A percentile compares a stretch with the other conserved stretches of the same genome.
phyloP scores from a whole-genome alignment of 768 basidiomycete genomes.

The Podaxis sp. region DNA sequence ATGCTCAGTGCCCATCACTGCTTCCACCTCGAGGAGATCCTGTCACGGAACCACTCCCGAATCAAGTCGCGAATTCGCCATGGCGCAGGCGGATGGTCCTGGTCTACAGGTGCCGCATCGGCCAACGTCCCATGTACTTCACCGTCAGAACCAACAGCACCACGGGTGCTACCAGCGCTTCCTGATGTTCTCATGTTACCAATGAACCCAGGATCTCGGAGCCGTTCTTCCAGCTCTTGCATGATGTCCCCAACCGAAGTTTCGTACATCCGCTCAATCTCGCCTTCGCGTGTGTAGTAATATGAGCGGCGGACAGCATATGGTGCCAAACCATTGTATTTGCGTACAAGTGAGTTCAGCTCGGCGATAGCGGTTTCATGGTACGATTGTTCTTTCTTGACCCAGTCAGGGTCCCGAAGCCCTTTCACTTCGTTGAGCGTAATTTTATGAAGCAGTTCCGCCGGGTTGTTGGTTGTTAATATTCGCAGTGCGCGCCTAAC shows the following conservation, averaged over 20 bases:
- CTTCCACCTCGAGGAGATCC: conserved; percentile 15
- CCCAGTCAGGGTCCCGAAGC: conserved; percentile 70
- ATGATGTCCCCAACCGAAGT: conserved; percentile 53
- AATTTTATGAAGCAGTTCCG: conserved; percentile 34
- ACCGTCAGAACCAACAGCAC: conserved; percentile 10
- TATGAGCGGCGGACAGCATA: conserved; percentile 65
- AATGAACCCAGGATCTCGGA: conserved; percentile 28
- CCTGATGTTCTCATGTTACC: conserved; percentile 10
- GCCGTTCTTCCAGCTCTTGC: conserved; percentile 20
- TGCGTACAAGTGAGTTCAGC: conserved; percentile 71
- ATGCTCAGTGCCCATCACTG: neutral
- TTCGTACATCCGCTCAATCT: conserved; percentile 55
- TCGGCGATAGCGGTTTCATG: conserved; percentile 69
- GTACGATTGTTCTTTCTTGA: conserved; percentile 60
- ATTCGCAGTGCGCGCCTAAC: conserved; percentile 70
- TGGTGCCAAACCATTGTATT: conserved; percentile 80
- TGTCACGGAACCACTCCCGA: conserved; percentile 22
- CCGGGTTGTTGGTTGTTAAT: conserved; percentile 45
- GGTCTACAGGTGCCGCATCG: neutral
- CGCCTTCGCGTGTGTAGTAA: conserved; percentile 53
- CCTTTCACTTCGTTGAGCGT: conserved; percentile 34
- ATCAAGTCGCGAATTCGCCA: conserved; percentile 27
- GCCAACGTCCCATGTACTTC: neutral
- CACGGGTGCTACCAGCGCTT: neutral
- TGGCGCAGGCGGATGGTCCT: neutral